Evolutionary conservation across 2,329 filamentous ascomycete genomes (phyloP), one percentile per base, ranked within the genome.

Genomic region (Exutisphaerella laricina): DNA sequence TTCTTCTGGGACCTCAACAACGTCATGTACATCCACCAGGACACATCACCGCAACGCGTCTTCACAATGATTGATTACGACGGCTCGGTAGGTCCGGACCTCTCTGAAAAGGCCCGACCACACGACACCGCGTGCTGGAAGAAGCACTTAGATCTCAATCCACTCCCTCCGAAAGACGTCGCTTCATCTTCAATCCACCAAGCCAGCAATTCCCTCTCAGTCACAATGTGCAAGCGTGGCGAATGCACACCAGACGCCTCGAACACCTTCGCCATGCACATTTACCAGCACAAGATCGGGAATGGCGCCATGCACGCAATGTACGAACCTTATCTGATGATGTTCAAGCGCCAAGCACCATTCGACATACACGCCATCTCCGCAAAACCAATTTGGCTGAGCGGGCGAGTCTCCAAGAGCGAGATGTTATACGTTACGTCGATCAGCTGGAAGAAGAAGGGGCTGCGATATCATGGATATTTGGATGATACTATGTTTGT

Each of bases 351-450:
- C 32, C 56, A 53, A 0, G 57, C 70, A 0, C 76, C 75, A 0
- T 79, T 78, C 38, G 66, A 65, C 17, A 50, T 79, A 0, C 64
- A 75, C 39, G 73, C 65, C 1, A 66, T 80, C 16, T 73, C 73
- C 0, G 54, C 56, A 10, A 66, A 66, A 48, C 76, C 77, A 2
- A 46, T 79, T 0, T 80, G 77, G 77, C 74, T 80, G 22, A 62
- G 70, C 33, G 78, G 78, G 0, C 66, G 77, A 17, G 55, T 61
- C 13, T 53, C 53, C 8, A 50, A 68, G 17, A 70, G 69, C 0
- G 73, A 78, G 51, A 77, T 79, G 74, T 61, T 80, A 20, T 80
- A 79, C 47, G 63, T 79, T 0, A 79, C 75, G 0, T 74, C 70
- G 0, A 71, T 79, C 22, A 75, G 67, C 46, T 81, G 78, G 77